Conservation (phyloP, 192 early-diverging fungal genomes). For the Backusella luteola region DNA sequence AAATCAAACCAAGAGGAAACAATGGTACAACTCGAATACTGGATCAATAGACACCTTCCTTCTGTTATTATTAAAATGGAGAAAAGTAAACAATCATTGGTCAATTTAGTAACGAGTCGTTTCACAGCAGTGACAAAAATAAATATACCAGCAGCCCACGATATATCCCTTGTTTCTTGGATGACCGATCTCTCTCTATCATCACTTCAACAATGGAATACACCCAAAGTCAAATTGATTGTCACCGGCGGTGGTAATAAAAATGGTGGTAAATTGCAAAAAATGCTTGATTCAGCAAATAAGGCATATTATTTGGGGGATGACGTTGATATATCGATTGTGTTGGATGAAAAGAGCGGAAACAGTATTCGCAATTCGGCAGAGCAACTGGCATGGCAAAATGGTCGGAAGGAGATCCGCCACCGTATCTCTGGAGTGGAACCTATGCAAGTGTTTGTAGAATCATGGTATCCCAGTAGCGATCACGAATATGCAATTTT, state of each 20-base stretch:
- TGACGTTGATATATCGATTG: constrained; percentile 43
- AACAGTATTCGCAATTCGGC: constrained; percentile 44
- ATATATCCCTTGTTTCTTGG: constrained; percentile 43
- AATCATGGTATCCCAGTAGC: constrained; percentile 55
- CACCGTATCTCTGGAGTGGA: constrained; percentile 50
- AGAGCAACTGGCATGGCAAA: constrained; percentile 42
- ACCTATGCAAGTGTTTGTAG: constrained; percentile 49
- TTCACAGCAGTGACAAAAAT: constrained; percentile 26
- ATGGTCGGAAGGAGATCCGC: constrained; percentile 46
- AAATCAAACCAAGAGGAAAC: not conserved
- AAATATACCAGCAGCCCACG: constrained; percentile 35
- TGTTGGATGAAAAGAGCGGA: constrained; percentile 53
- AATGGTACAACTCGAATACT: not conserved
- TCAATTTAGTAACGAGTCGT: not conserved
- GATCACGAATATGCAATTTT: constrained; percentile 54
- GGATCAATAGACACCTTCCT: not conserved
- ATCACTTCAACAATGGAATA: constrained; percentile 50
- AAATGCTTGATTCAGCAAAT: constrained; percentile 43
- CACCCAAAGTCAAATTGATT: constrained; percentile 42
- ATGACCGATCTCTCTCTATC: constrained; percentile 42
- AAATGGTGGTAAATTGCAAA: constrained; percentile 35
- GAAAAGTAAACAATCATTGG: not conserved
- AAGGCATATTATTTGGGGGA: constrained; percentile 53
- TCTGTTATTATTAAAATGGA: not conserved
- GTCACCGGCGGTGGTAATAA: constrained; percentile 47